Evolutionary conservation across 2,329 filamentous ascomycete species (phyloP), one percentile per base, ranked within the genome.

Genomic region (Aplosporella prunicola): DNA sequence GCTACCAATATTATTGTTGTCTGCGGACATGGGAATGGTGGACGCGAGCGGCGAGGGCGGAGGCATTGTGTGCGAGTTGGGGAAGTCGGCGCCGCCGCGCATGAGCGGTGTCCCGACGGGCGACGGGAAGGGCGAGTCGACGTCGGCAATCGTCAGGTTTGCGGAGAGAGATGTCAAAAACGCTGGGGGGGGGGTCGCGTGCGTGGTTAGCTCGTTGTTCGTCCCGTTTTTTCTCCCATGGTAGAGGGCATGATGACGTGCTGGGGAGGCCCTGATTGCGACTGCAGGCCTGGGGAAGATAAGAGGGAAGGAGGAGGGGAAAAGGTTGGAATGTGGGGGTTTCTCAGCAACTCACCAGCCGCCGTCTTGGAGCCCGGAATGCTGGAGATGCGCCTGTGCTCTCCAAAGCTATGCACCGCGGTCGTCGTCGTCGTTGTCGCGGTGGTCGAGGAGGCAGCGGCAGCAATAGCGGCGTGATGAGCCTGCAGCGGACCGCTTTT

Each of bases 81-180:
- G 41, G 10, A 32, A 61, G 40, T 46, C 45, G 48, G 50, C 53
- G 40, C 53, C 57, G 36, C 52, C 51, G 37, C 57, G 56, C 52
- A 67, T 65, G 37, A 74, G 69, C 16, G 81, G 83, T 43, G 73
- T 80, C 39, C 69, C 67, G 43, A 75, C 70, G 32, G 80, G 79
- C 29, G 78, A 74, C 45, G 80, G 58, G 22, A 42, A 31, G 61
- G 76, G 44, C 25, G 68, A 77, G 30, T 67, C 64, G 20, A 67
- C 64, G 49, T 63, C 67, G 52, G 51, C 50, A 41, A 89, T 76
- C 49, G 80, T 78, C 39, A 91, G 73, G 53, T 91, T 91, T 45
- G 82, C 82, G 48, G 82, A 78, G 11, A 91, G 71, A 49, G 85
- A 89, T 39, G 78, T 81, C 61, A 91, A 81, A 66, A 91, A 91